phyloP scores from a whole-genome alignment of 2,329 filamentous ascomycete species.

The Pseudophaeomoniella oleicola region DNA sequence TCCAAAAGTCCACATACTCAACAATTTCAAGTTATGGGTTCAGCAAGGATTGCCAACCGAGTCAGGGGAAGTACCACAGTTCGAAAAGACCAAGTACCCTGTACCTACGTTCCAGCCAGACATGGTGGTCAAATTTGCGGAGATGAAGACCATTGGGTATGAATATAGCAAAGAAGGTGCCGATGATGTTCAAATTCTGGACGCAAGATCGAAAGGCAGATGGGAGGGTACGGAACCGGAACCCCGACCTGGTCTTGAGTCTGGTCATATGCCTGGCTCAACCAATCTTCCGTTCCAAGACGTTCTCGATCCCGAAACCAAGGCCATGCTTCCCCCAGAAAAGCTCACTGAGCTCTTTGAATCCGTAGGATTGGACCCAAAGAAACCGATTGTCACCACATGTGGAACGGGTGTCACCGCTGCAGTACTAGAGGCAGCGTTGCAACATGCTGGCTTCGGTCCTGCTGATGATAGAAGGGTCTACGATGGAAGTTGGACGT shows the following conservation, averaged over 20 bases:
- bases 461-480: slow-evolving; percentile 53
- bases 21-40: slow-evolving; percentile 94
- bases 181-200: slow-evolving; percentile 74
- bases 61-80: slow-evolving; percentile 40
- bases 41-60: slow-evolving; percentile 70
- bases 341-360: slow-evolving; percentile 64
- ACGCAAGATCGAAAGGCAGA: slow-evolving; percentile 66
- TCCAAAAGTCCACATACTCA: slow-evolving; percentile 70
- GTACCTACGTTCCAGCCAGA: slow-evolving; percentile 42
- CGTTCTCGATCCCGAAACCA: slow-evolving; percentile 69
- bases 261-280: slow-evolving; percentile 82
- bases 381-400: slow-evolving; percentile 68
- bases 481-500: slow-evolving; percentile 98
- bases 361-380: slow-evolving; percentile 62
- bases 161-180: slow-evolving; percentile 70
- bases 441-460: slow-evolving; percentile 65
- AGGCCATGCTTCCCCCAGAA: slow-evolving; percentile 58
- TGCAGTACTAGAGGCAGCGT: slow-evolving; percentile 73
- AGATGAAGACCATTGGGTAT: slow-evolving; percentile 62
- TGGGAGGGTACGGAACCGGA: slow-evolving; percentile 76
- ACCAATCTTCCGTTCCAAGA: slow-evolving; percentile 68
- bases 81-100: slow-evolving; percentile 29
- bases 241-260: slow-evolving; percentile 70
- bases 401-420: slow-evolving; percentile 94
- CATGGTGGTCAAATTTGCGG: slow-evolving; percentile 67